Base-by-base conservation (phyloP, 139 green algal genomes). In the Picochlorum sp. region DNA sequence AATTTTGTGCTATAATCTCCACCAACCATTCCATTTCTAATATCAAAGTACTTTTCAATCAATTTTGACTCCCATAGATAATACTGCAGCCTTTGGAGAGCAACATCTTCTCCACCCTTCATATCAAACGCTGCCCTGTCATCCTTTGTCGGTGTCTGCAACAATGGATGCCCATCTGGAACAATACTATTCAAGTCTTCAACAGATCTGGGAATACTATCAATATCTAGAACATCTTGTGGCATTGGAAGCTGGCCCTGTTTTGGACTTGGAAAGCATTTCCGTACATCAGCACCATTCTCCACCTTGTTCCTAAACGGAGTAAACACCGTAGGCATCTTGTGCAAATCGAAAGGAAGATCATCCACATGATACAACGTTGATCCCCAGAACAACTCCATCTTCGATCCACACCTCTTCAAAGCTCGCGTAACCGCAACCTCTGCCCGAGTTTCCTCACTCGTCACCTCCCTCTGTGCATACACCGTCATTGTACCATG, bases 1-100 rank as follows among this genome's bases (percentile, higher is more conserved):
- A 95, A 83, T 77, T 99, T 99, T 71, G 91, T 96, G 24, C 71
- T 88, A 79, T 96, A 96, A 75, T 97, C 88, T 1, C 74, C 80
- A 3, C 92, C 93, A 34, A 96, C 69, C 92, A 98, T 96, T 69
- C 92, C 93, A 69, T 92, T 89, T 41, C 84, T 70, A 0, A 79
- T 94, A 34, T 92, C 66, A 65, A 92, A 93, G 73, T 94, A 95
- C 31, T 56, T 82, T 50, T 73, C 63, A 20, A 95, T 30, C 0
- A 79, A 62, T 63, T 94, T 77, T 3, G 65, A 82, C 49, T 91
- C 91, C 86, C 88, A 98, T 8, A 98, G 74, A 71, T 98, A 98
- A 76, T 97, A 83, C 62, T 90, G 77, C 4, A 98, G 79, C 3
- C 93, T 76, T n/a, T 76, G 76, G 55, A 97, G 77, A 0, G 90